Evolutionary conservation across 1,139 yeast genomes (phyloP).

Genomic region (Blastobotrys buckinghamii): DNA sequence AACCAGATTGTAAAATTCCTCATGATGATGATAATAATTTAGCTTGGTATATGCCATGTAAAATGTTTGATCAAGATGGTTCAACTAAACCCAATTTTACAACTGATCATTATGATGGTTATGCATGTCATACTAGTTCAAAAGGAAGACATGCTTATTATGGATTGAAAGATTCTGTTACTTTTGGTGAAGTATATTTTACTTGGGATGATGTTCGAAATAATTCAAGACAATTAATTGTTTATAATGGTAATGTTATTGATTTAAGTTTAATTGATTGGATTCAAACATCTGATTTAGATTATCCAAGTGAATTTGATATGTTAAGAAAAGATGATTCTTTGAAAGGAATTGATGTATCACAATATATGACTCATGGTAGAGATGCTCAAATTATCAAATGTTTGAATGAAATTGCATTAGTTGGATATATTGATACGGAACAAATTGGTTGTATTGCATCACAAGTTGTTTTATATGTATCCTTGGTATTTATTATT

Average conservation of each 20-base stretch:
- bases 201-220: conserved; percentile 84
- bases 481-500: conserved; percentile 77
- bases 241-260: conserved; percentile 80
- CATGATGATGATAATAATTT: conserved; percentile 52
- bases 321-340: conserved; percentile 49
- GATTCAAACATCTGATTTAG: conserved; percentile 62
- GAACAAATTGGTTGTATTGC: conserved; percentile 96
- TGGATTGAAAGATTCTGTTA: conserved; percentile 41
- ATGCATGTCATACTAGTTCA: conserved; percentile 83
- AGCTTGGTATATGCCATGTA: conserved; percentile 98
- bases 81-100: conserved; percentile 59
- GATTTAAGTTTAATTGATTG: conserved; percentile 73
- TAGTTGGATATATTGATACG: conserved; percentile 84
- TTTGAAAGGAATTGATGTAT: conserved; percentile 72
- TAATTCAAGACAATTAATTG: conserved; percentile 70
- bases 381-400: conserved; percentile 66
- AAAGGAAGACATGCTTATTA: conserved; percentile 67
- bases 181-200: conserved; percentile 70
- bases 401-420: conserved; percentile 81
- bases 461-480: conserved; percentile 70
- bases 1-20: conserved; percentile 66
- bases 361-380: conserved; percentile 65
- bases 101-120: conserved; percentile 59
- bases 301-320: conserved; percentile 68
- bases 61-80: conserved; percentile 63